phyloP scores from a whole-genome alignment of 116 monocot species.

The Phalaenopsis hybrid region DNA sequence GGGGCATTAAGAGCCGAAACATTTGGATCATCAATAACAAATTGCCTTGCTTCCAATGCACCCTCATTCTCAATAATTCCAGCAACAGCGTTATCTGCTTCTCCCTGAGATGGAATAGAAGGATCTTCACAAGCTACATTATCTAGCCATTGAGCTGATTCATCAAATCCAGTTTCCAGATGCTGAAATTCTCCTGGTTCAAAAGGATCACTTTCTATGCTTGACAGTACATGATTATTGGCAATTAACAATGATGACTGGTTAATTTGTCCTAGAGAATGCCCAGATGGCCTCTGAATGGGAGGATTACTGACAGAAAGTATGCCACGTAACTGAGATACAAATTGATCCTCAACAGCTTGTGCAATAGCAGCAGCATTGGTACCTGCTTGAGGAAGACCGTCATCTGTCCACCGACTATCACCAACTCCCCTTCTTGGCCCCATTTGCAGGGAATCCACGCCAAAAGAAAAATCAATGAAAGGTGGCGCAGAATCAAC shows the following conservation, averaged over 20 bases:
- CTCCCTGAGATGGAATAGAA: conserved; percentile 18
- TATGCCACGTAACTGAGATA: conserved; percentile 38
- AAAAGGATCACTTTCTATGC: conserved; percentile 12
- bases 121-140: conserved; percentile 10
- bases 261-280: conserved; percentile 18
- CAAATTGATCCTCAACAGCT: conserved; percentile 64
- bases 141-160: conserved; percentile 6
- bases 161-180: conserved; percentile 11
- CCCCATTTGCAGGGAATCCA: conserved; percentile 44
- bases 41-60: conserved; percentile 12
- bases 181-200: conserved; percentile 21
- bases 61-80: conserved; percentile 16
- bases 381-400: conserved; percentile 56
- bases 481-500: conserved; percentile 45
- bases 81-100: conserved; percentile 18
- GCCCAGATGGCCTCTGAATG: conserved; percentile 10
- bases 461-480: conserved; percentile 58
- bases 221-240: conserved; percentile 9
- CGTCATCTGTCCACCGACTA: conserved; percentile 72
- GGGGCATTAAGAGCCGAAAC: conserved; percentile 6
- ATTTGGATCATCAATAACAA: conserved; percentile 17
- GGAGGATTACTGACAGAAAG: conserved; percentile 16
- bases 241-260: conserved; percentile 13
- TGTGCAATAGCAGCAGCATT: conserved; percentile 69
- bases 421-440: conserved; percentile 54